A percentile compares a stretch with the other conserved stretches of the same genome.
These are phyloP conservation scores for Fusarium hainanense DNA, from an alignment of 2,329 filamentous ascomycete genomes.

Conservation along the genomic window DNA sequence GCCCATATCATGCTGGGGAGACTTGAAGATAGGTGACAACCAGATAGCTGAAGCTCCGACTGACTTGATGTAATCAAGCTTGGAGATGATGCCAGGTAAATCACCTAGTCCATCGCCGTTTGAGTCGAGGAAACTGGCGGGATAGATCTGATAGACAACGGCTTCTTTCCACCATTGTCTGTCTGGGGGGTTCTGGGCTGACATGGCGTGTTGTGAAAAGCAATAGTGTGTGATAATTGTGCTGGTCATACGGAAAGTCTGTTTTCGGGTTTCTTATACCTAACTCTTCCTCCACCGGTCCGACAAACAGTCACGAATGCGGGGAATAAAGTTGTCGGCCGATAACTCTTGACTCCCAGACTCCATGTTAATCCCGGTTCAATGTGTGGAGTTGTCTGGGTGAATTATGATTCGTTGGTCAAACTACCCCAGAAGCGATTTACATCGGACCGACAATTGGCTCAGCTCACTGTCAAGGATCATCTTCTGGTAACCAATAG, in stretches of 20 bases:
- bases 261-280: conserved; percentile 1
- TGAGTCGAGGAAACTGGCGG: conserved; percentile 42
- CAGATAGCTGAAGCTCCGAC: conserved; percentile 38
- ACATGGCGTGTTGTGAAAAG: background rate
- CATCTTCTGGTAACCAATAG: background rate
- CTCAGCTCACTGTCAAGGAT: background rate
- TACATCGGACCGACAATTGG: conserved; percentile 7
- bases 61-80: conserved; percentile 45
- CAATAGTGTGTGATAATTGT: too few relatives aligned
- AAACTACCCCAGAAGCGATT: background rate
- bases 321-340: background rate
- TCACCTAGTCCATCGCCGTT: conserved; percentile 42
- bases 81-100: conserved; percentile 40
- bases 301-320: background rate
- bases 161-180: conserved; percentile 40
- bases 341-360: background rate
- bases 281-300: background rate
- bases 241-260: background rate
- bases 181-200: conserved; percentile 1
- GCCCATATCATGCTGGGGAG: conserved; percentile 70
- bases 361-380: background rate
- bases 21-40: conserved; percentile 47
- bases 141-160: conserved; percentile 52
- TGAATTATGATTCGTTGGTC: conserved; percentile 28
- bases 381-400: background rate